Conservation (phyloP, 2,329 filamentous ascomycete genomes). For the Pseudocercospora ulei region DNA sequence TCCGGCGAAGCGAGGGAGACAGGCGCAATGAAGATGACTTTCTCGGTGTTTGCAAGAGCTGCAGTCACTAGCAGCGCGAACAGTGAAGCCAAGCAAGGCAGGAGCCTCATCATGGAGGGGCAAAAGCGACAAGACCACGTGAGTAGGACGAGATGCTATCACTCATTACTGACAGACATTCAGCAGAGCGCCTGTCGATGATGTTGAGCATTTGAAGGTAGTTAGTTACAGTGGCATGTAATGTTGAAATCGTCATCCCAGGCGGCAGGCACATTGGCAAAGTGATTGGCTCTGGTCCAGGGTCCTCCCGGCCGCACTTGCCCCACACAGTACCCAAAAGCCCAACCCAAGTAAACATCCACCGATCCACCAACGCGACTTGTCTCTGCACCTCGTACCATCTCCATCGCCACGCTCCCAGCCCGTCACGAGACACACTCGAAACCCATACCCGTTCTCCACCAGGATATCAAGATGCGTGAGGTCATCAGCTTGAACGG, state of each 20-base stretch:
- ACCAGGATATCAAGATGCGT: constrained; percentile 62
- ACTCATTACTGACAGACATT: constrained; percentile 8
- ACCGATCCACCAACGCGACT: constrained; percentile 14
- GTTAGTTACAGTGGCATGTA: no score
- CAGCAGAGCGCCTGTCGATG: neutral
- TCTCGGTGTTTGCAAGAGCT: constrained; percentile 68
- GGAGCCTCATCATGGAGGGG: constrained; percentile 26
- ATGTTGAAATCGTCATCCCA: no score
- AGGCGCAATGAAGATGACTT: constrained; percentile 76
- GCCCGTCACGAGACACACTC: constrained; percentile 21
- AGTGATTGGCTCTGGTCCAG: neutral
- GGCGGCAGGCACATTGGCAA: neutral
- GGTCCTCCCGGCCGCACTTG: constrained; percentile 2
- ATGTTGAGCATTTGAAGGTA: neutral
- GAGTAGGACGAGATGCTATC: neutral
- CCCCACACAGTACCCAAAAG: constrained; percentile 5
- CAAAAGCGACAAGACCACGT: constrained; percentile 3
- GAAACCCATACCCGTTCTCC: constrained; percentile 9
- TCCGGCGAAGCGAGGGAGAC: constrained; percentile 48
- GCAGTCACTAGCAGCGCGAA: constrained; percentile 26
- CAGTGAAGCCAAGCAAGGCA: constrained; percentile 19
- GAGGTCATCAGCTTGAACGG: constrained; percentile 99
- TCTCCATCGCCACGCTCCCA: constrained; percentile 13
- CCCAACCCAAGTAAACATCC: constrained; percentile 7
- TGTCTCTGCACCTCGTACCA: constrained; percentile 16